Base-by-base conservation (phyloP, 768 basidiomycete species). In the Trametes elegans region DNA sequence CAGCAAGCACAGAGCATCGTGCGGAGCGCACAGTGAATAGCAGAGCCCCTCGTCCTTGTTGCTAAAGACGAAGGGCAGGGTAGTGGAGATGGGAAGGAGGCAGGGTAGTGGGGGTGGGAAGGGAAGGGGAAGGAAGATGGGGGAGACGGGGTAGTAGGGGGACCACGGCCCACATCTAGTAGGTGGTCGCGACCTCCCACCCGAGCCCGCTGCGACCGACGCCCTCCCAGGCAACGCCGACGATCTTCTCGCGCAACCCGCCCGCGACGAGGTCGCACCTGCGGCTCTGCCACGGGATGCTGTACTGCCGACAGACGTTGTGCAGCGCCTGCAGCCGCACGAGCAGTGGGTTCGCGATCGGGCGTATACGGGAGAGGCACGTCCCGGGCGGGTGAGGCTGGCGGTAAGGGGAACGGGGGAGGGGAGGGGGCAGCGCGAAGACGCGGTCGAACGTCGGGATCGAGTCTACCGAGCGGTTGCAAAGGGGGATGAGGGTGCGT, bases 191-290 rank as follows among this genome's bases (percentile, higher is more conserved):
- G 19, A 75, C 73, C 58, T 75, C 75, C 49, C 73, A 73, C 28
- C 57, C 72, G 50, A 85, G 71, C 48, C 70, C 65, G 58, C 84
- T 87, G 55, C 74, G 66, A 4, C 83, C 81, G n/a, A 80, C 70
- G 10, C 82, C 84, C 57, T 85, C 85, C 62, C 80, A 81, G 31
- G 82, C 84, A 55, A 85, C 66, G 27, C 78, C 77, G n/a, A 79
- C 66, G 50, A 87, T 67, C 53, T 79, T 75, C 68, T 86, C 85
- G 65, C 76, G 72, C 34, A 45, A 13, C 11, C 34, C 34, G 40
- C 83, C 84, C 43, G 77, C 79, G 1, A 78, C 79, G 44, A 84
- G 79, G 42, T 82, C 80, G 23, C 74, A 69, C 36, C 71, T 76
- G 11, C 73, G 70, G 3, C 78, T 79, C 59, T 79, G 79, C 62